Base-by-base conservation (phyloP, 2,329 filamentous ascomycete genomes). In the Calonectria montana region DNA sequence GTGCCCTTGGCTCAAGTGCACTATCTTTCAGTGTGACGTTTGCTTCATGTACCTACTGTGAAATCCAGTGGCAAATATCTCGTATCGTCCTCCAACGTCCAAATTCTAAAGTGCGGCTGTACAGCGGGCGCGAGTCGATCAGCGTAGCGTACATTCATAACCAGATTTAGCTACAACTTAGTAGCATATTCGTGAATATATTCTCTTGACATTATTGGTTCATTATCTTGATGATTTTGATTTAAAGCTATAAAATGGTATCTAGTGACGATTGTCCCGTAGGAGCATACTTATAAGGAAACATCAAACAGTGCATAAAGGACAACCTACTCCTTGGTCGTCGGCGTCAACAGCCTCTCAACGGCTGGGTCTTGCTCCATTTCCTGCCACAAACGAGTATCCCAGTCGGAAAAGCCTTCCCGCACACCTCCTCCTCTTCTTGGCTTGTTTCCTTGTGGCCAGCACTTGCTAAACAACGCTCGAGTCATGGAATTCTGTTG, bases 341-440 rank as follows among this genome's bases (percentile, higher is more conserved):
- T 10, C 7, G 35, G 31, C 6, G 53, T 41, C 53, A 59, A 39
- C 1, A 59, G 35, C 53, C 53, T 59, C 53, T 59, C 53, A 9
- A 59, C 53, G 18, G 53, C 53, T 18, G 53, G 53, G 6, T 91
- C 87, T 77, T 87, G 84, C 80, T 91, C 89, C 73, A 91, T 80
- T 78, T 91, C 88, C 79, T 91, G 89, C 89, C 89, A 91, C 9
- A 90, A 77, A 75, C 87, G 87, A 5, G 90, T 77, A 13, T 88
- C 84, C 86, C 88, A 88, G 62, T 90, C 86, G 70, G 89, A 87
- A 8, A 84, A 78, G 10, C 82, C 82, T 15, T 80, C 80, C 13
- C 78, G 76, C 16, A 78, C 70, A 82, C 78, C 71, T 76, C 55
- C 86, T 87, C 0, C 83, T 84, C 0, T 83, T 84, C 86, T 84